Evolutionary conservation across 2,329 filamentous ascomycete genomes (phyloP).

Genomic region (Trichoderma sp.): DNA sequence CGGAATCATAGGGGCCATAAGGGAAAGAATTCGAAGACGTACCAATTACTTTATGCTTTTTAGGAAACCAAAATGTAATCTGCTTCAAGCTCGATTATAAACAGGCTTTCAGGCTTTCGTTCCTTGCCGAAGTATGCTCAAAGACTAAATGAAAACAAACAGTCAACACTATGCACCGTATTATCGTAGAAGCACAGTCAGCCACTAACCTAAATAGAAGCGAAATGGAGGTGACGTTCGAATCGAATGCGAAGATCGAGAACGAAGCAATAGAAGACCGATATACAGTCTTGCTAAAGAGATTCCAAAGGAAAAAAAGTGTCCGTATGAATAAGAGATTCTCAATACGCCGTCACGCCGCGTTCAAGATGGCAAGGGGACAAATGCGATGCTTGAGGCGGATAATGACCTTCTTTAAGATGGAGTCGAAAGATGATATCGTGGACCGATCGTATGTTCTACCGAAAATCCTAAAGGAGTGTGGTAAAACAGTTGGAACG

Average conservation of each 20-base stretch:
- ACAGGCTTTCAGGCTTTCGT: not conserved
- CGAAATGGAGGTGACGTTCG: conserved; percentile 26
- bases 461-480: conserved; percentile 44
- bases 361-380: conserved; percentile 35
- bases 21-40: not conserved
- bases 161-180: not conserved
- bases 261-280: conserved; percentile 38
- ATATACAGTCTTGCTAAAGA: conserved; percentile 40
- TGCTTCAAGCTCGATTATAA: conserved; percentile 13
- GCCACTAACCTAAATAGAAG: conserved; percentile 1
- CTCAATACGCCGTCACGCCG: conserved; percentile 45
- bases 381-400: conserved; percentile 23
- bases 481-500: conserved; percentile 42
- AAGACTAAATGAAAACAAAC: not conserved
- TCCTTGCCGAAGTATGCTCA: conserved; percentile 11
- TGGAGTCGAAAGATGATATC: conserved; percentile 31
- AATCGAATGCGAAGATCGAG: conserved; percentile 34
- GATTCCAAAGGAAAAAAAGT: conserved; percentile 37
- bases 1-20: too few species aligned
- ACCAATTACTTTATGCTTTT: conserved; percentile 11
- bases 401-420: conserved; percentile 28
- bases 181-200: not conserved
- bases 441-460: conserved; percentile 38
- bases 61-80: conserved; percentile 7
- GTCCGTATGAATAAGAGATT: conserved; percentile 38